Evolutionary conservation across 768 basidiomycete species (phyloP), one percentile per base, ranked within the genome.

Genomic region (Glaciozyma antarctica): DNA sequence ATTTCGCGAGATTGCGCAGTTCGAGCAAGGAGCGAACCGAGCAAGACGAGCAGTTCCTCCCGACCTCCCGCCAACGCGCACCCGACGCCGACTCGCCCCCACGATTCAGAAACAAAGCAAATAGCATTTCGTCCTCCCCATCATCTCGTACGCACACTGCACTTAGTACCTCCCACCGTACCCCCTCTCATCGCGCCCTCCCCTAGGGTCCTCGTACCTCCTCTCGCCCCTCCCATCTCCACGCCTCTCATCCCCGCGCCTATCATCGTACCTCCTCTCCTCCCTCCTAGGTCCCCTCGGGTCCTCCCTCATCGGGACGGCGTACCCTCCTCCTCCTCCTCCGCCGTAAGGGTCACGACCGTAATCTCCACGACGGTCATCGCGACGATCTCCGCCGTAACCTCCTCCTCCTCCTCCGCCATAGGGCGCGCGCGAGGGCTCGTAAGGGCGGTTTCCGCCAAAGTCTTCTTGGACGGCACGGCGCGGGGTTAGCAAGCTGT

Each of bases 401-500:
- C 79, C 78, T n/a, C 83, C 76, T 73, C 47, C 74, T 61, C 68
- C 71, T 73, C 67, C 72, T 69, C 73, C 83, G 71, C 81, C 79
- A 48, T 86, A 55, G 54, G 28, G 54, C 85, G 58, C 83, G 80
- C 78, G 93, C 93, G 70, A 89, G 88, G 58, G 58, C 69, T 92
- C 89, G 74, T 97, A 95, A 1, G 85, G 89, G 41, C 90, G 84
- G 74, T 91, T 64, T 71, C 60, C 66, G 26, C 58, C 30, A n/a
- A 21, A 58, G 38, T 45, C 48, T 34, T 52, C 56, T 19, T 52
- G 32, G 17, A 58, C 22, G 63, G 47, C 69, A 22, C 32, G 32
- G 52, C 30, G 48, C 60, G 24, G 48, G 32, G 63, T 71, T 32
- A 53, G 52, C 34, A 47, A 17, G 38, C 44, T 77, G 38, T 3